phyloP scores from a whole-genome alignment of 371 early-diverging fungal species.

The Mucor lusitanicus region DNA sequence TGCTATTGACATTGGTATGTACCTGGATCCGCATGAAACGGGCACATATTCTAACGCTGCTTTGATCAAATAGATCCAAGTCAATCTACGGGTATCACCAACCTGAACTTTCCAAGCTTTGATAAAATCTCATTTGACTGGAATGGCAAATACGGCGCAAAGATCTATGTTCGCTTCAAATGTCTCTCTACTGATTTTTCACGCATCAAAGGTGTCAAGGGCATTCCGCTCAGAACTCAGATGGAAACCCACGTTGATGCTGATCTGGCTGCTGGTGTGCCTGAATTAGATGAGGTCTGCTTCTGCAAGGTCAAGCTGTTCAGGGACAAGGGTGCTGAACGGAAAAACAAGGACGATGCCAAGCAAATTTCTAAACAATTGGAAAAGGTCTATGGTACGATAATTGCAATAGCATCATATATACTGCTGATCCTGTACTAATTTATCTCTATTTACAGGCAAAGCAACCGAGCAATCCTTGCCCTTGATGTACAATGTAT shows the following conservation, averaged over 20 bases:
- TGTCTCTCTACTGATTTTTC: slow-evolving; percentile 80
- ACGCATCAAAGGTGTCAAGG: slow-evolving; percentile 78
- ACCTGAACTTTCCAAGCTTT: slow-evolving; percentile 56
- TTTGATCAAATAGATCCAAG: slow-evolving; percentile 28
- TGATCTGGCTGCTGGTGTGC: background rate
- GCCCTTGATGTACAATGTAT: slow-evolving; percentile 38
- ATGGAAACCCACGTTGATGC: slow-evolving; percentile 42
- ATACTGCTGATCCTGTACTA: background rate
- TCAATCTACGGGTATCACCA: slow-evolving; percentile 46
- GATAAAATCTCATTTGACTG: slow-evolving; percentile 69
- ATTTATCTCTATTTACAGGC: slow-evolving; percentile 6
- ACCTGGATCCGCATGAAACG: background rate
- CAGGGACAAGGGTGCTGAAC: slow-evolving; percentile 74
- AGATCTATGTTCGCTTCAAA: slow-evolving; percentile 66
- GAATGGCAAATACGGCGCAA: slow-evolving; percentile 67
- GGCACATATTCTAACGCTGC: background rate
- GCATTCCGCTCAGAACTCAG: slow-evolving; percentile 69
- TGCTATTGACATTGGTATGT: slow-evolving; percentile 64
- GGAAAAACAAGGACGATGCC: slow-evolving; percentile 71
- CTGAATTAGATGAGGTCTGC: slow-evolving; percentile 38
- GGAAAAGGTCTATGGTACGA: slow-evolving; percentile 45
- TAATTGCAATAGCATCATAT: background rate
- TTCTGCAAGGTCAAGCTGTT: slow-evolving; percentile 70
- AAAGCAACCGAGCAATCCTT: slow-evolving; percentile 29
- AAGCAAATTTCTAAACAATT: slow-evolving; percentile 62